These are phyloP conservation scores for Rubus parviflorus DNA, from an alignment of 306 rosid species.

Conservation along the genomic window DNA sequence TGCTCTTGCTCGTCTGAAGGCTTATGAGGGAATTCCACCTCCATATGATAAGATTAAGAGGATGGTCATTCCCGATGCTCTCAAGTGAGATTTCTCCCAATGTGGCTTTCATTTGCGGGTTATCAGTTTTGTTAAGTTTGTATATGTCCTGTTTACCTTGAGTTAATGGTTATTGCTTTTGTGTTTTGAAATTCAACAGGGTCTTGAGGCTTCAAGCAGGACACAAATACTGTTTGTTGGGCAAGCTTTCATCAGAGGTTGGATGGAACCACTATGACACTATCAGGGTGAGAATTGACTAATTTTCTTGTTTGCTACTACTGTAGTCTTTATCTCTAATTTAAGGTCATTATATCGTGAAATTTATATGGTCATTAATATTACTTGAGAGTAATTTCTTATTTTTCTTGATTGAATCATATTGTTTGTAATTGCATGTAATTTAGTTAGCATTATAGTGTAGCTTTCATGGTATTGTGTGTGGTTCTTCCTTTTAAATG, in stretches of 20 bases:
- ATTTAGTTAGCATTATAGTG: not conserved
- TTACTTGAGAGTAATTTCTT: not conserved
- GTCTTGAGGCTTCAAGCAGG: constrained; percentile 85
- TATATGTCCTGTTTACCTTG: not conserved
- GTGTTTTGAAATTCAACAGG: constrained; percentile 23
- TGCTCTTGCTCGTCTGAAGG: constrained; percentile 62
- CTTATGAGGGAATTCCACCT: constrained; percentile 59
- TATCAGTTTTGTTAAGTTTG: not conserved
- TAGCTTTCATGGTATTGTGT: not conserved
- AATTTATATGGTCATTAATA: not conserved
- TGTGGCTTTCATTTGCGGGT: not conserved
- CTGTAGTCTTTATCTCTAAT: not conserved
- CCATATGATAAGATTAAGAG: constrained; percentile 61
- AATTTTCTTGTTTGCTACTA: not conserved
- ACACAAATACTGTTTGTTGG: constrained; percentile 63
- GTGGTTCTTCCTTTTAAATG: not conserved
- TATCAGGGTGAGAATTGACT: constrained; percentile 28
- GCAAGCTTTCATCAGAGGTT: constrained; percentile 66
- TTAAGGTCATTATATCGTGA: not conserved
- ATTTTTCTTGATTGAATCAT: not conserved
- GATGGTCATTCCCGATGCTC: constrained; percentile 68
- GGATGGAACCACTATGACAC: constrained; percentile 48
- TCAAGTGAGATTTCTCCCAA: constrained; percentile 45
- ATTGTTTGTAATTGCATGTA: not conserved
- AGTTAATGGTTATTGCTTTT: not conserved